These are phyloP conservation scores for Yarrowia sp. DNA, from an alignment of 805 yeast species.

Conservation along the genomic window DNA sequence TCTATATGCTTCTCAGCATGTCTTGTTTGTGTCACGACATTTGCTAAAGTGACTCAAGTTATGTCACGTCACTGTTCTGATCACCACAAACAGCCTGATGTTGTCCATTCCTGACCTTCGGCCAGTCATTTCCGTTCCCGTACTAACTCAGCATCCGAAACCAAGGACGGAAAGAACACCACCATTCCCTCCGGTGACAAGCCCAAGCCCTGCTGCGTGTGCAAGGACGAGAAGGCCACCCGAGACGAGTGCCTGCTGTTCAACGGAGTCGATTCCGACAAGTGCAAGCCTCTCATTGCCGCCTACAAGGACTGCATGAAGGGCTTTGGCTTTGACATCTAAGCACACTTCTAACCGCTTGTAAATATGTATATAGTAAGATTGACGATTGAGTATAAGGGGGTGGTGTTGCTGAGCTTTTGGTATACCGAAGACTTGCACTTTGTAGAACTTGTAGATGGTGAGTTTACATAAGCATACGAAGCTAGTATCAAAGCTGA, in stretches of 20 bases:
- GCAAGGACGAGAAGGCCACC: slow-evolving; percentile 77
- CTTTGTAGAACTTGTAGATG: too few species aligned
- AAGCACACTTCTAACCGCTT: slow-evolving; percentile 29
- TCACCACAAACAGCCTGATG: too few species aligned
- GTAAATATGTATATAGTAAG: slow-evolving; percentile 32
- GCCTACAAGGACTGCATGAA: slow-evolving; percentile 89
- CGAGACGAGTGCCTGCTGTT: slow-evolving; percentile 88
- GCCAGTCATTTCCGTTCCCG: too few species aligned
- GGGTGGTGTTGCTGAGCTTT: too few species aligned
- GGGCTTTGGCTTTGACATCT: slow-evolving; percentile 79
- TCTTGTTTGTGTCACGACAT: too few species aligned
- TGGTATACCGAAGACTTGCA: too few species aligned
- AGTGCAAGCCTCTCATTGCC: slow-evolving; percentile 74
- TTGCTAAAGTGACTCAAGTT: too few species aligned
- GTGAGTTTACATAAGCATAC: too few species aligned
- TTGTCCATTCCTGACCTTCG: too few species aligned
- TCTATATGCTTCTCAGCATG: too few species aligned
- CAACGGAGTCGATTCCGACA: slow-evolving; percentile 82
- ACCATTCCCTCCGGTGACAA: slow-evolving; percentile 49
- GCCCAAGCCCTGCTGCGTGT: slow-evolving; percentile 97
- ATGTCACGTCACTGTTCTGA: too few species aligned
- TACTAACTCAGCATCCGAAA: slow-evolving; percentile 22
- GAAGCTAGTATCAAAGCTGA: too few species aligned
- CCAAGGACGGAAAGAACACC: slow-evolving; percentile 31
- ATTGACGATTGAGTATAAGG: background rate